Conservation (phyloP, 441 rosid genomes). For the Arabidopsis hybrid region DNA sequence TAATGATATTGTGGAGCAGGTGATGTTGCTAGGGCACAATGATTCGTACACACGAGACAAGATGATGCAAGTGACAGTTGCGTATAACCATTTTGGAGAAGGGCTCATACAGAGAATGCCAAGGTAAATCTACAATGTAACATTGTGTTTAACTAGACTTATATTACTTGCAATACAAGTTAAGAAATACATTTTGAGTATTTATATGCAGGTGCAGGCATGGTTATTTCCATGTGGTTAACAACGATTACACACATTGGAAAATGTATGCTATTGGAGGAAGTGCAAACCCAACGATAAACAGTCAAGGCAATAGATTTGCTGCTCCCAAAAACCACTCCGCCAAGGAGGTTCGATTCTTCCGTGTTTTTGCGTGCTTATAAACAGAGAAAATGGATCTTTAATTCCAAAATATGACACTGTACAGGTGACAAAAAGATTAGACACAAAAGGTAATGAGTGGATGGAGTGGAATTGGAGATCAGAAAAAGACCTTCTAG, state of each 20-base stretch:
- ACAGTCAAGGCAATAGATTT: slow-evolving; percentile 96
- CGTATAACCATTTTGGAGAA: slow-evolving; percentile 93
- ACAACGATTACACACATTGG: slow-evolving; percentile 99
- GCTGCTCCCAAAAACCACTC: slow-evolving; percentile 77
- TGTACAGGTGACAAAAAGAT: slow-evolving; percentile 89
- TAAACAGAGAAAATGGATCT: slow-evolving; percentile 6
- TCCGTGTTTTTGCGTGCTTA: background rate
- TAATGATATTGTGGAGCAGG: slow-evolving; percentile 41
- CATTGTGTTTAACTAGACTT: background rate
- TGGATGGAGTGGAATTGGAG: slow-evolving; percentile 95
- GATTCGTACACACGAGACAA: slow-evolving; percentile 86
- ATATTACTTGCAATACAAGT: background rate
- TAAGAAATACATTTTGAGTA: background rate
- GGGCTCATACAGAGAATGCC: slow-evolving; percentile 99
- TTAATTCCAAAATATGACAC: background rate
- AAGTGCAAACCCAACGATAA: slow-evolving; percentile 91
- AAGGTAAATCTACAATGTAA: slow-evolving; percentile 49
- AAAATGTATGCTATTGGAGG: slow-evolving; percentile 99
- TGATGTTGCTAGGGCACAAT: slow-evolving; percentile 89
- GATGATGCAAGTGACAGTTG: slow-evolving; percentile 94
- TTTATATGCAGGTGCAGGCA: slow-evolving; percentile 77
- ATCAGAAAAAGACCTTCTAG: slow-evolving; percentile 81
- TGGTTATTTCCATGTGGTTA: slow-evolving; percentile 96
- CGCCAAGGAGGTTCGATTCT: slow-evolving; percentile 76
- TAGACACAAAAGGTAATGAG: slow-evolving; percentile 51